Evolutionary conservation across 2,329 filamentous ascomycete species (phyloP), one percentile per base, ranked within the genome.

Genomic region (Sporothrix pallida): DNA sequence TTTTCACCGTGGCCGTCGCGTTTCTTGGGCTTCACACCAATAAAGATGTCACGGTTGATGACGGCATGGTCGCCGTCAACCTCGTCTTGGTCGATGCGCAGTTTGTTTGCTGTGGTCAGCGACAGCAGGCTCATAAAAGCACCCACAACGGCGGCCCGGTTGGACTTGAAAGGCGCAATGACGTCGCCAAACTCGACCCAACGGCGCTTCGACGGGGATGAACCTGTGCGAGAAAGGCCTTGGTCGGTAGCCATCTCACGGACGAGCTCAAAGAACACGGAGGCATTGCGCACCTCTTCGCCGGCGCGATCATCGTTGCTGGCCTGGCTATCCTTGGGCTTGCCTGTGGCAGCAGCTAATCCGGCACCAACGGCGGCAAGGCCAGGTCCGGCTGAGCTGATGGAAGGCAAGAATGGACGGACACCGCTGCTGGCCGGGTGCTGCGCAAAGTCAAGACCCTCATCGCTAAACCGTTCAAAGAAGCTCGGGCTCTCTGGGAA

Each of bases 51-150:
- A 2, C 68, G 67, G 74, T 74, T 75, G 23, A 77, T 71, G 20
- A n/a, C 31, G 3, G 46, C 54, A 23, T 20, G 17, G 3, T 42
- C 48, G 15, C 52, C 67, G 7, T 70, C 60, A 10, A 9, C 6
- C 10, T 65, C 63, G 2, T 75, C 72, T 60, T 74, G 73, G 8
- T 70, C 65, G 15, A 77, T 42, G n/a, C 70, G 68, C 56, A 77
- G 58, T 71, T 72, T 48, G n/a, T 60, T 68, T 2, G 65, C 26
- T 0, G 73, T 76, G 1, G 74, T 75, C 62, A 77, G 72, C 52
- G 76, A 52, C 72, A 77, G 54, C 50, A 77, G 60, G 26, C 74
- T 76, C 76, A 77, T 76, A 48, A 77, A 77, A 7, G 76, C 75
- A 10, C 72, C 72, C 17, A 77, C 76, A 17, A 77, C 75, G 1